Evolutionary conservation across 805 yeast species (phyloP).

Genomic region (Starmerella etchellsii): DNA sequence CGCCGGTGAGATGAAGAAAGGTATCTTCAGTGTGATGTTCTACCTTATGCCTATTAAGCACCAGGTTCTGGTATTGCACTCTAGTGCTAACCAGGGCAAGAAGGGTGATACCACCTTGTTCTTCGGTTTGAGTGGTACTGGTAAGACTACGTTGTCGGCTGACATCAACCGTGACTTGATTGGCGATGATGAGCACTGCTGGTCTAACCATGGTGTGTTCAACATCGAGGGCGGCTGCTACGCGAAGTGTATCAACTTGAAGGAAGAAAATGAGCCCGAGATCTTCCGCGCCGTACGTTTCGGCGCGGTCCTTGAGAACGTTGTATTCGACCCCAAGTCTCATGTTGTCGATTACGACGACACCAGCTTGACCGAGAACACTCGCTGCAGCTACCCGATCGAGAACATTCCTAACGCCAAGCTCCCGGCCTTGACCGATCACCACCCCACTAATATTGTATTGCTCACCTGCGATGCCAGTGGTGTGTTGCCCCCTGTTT

Average conservation of each 20-base stretch:
- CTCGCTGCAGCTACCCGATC: conserved; percentile 97
- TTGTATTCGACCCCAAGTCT: conserved; percentile 63
- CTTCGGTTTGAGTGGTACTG: conserved; percentile 96
- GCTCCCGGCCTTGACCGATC: conserved; percentile 81
- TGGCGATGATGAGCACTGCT: conserved; percentile 99
- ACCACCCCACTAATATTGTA: conserved; percentile 85
- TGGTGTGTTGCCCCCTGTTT: conserved; percentile 95
- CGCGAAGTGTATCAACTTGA: conserved; percentile 87
- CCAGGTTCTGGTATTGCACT: conserved; percentile 83
- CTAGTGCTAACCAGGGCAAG: conserved; percentile 85
- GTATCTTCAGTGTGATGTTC: conserved; percentile 97
- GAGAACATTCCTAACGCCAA: conserved; percentile 93
- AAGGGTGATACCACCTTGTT: conserved; percentile 82
- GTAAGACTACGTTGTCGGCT: conserved; percentile 94
- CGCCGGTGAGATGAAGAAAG: conserved; percentile 99
- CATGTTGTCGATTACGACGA: conserved; percentile 80
- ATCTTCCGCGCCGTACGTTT: conserved; percentile 88
- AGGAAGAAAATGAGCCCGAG: conserved; percentile 92
- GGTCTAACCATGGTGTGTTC: conserved; percentile 97
- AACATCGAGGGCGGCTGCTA: conserved; percentile 99
- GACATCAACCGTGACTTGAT: conserved; percentile 87
- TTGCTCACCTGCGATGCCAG: conserved; percentile 94
- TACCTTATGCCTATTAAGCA: conserved; percentile 94
- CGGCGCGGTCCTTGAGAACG: conserved; percentile 91
- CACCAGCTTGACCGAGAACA: conserved; percentile 80